Evolutionary conservation across 106 monocot species (phyloP).

Genomic region (Ottelia alismoides): DNA sequence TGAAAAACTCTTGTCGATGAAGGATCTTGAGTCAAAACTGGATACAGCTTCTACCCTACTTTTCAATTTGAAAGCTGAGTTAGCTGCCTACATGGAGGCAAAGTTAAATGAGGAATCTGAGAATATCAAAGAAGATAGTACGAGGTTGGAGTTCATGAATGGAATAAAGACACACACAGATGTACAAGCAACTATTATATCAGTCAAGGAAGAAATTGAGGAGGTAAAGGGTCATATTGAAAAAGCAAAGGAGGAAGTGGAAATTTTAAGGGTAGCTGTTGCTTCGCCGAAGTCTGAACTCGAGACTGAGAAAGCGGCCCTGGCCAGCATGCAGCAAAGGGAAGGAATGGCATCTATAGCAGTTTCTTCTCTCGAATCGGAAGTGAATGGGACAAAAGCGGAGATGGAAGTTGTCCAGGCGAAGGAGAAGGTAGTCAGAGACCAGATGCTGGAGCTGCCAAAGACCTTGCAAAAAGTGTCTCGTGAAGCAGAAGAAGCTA

Average conservation of each 20-base stretch:
- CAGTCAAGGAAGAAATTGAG: slow-evolving; percentile 22
- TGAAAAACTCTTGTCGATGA: slow-evolving; percentile 13
- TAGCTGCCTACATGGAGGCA: slow-evolving; percentile 24
- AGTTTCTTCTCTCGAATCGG: slow-evolving; percentile 47
- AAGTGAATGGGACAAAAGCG: slow-evolving; percentile 22
- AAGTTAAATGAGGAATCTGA: slow-evolving; percentile 16
- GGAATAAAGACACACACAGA: background rate
- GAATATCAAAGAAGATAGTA: slow-evolving; percentile 1
- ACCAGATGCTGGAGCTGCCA: slow-evolving; percentile 29
- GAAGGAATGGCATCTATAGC: slow-evolving; percentile 27
- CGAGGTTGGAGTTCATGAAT: slow-evolving; percentile 10
- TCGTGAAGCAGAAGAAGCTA: slow-evolving; percentile 41
- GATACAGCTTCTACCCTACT: slow-evolving; percentile 25
- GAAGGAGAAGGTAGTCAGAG: slow-evolving; percentile 32
- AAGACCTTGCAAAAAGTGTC: slow-evolving; percentile 26
- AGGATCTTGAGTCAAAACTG: slow-evolving; percentile 29
- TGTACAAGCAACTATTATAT: slow-evolving; percentile 9
- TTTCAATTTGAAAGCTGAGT: slow-evolving; percentile 20
- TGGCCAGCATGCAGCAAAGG: slow-evolving; percentile 25
- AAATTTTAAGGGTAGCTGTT: slow-evolving; percentile 18
- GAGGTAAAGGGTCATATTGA: slow-evolving; percentile 30
- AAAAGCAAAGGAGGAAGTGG: slow-evolving; percentile 23
- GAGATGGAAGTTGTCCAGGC: slow-evolving; percentile 19
- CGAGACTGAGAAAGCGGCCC: slow-evolving; percentile 18
- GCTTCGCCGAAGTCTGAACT: slow-evolving; percentile 32